Base-by-base conservation (phyloP, 2,329 filamentous ascomycete genomes). In the Cryphonectria radicalis region DNA sequence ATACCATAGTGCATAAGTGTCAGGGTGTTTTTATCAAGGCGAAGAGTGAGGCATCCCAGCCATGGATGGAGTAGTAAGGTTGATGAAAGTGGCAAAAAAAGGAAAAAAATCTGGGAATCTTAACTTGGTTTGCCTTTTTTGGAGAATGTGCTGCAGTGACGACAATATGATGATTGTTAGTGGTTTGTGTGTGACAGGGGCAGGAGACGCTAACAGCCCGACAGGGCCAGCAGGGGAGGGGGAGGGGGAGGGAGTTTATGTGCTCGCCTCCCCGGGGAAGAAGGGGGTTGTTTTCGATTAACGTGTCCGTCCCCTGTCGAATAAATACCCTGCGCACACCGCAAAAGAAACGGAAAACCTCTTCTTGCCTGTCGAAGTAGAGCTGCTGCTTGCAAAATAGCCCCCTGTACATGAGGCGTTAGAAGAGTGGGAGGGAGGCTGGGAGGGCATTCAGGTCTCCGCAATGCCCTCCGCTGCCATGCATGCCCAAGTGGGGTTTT, bases 381-480 rank as follows among this genome's bases (percentile, higher is more conserved):
- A 17, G 55, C 55, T 19, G 55, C 25, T 32, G 28, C 25, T 28
- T 32, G 28, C 5, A 32, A 2, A 35, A 50, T n/a, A 50, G 46
- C 46, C 22, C 46, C 22, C 46, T 50, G 22, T 22, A 22, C 22
- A 10, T n/a, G 46, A 50, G 46, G 46, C 22, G 22, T n/a, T 22
- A 10, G 46, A n/a, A 50, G 46, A 50, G 46, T 32, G n/a, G 17
- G 35, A 35, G 59, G 32, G 57, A 60, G 57, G 59, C 59, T 62
- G 59, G 59, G 59, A 62, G 32, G 59, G 22, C 59, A 25, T 62
- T 40, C 32, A 32, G 59, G 59, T 40, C 59, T 62, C 59, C 59
- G 59, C 59, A 37, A 35, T 35, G 35, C 32, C n/a, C 59, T 40
- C 59, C 59, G 59, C 59, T 62, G 59, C 35, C 35, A 25, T 35